Base-by-base conservation (phyloP, 805 yeast species). In the Pichia occidentalis region DNA sequence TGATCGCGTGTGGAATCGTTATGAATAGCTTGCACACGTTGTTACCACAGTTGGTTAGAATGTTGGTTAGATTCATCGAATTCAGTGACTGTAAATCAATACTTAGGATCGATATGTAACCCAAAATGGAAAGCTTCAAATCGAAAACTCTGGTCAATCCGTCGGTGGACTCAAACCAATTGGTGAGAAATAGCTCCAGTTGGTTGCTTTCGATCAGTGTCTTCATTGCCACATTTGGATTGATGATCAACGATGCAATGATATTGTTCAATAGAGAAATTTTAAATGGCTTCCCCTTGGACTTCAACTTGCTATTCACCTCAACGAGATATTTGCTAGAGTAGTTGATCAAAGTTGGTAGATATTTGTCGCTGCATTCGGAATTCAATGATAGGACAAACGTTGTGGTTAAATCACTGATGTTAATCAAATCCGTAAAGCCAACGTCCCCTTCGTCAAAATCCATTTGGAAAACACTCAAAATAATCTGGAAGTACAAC, bases 131-230 rank as follows among this genome's bases (percentile, higher is more conserved):
- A 29, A 90, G 60, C 59, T 87, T 88, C 56, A 85, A 67, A 59
- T 90, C 97, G 51, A 72, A 84, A 2, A 85, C 95, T 43, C 95
- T 66, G 17, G 70, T 69, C 48, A 81, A 68, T 20, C 64, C 61
- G 4, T 77, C 71, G 27, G 77, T 61, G 8, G 68, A 49, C 16
- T 69, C 64, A 51, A 82, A 73, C 96, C 96, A 86, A 37, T 67
- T 56, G 19, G 66, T 66, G 50, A 88, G 73, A 49, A 85, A 74
- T 11, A 61, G 49, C 24, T 69, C 67, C 5, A 77, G 54, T 32
- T 67, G 64, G 13, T 67, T 60, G 12, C 57, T 52, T 34, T 68
- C 65, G 42, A 67, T 65, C 43, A 88, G 61, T 6, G 68, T 53
- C 13, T 61, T 56, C 39, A 88, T 52, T 0, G 90, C 69, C 9